Base-by-base conservation (phyloP, 225 moss, liverwort and hornwort genomes). In the Anthoceros angustus region DNA sequence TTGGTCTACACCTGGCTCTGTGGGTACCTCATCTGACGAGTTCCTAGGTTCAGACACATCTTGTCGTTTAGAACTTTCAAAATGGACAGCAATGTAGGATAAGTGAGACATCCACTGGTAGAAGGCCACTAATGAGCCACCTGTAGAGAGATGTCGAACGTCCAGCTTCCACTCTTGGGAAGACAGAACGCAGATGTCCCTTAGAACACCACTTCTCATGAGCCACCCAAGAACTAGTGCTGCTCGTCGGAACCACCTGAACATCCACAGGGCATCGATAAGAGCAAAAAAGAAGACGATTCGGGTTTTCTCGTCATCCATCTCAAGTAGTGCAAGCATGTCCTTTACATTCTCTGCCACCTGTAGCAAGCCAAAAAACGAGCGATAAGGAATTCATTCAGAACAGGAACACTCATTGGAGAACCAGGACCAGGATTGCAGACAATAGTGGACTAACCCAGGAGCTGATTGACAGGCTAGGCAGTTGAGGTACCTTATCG, bases 81-180 rank as follows among this genome's bases (percentile, higher is more conserved):
- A 62, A 40, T 72, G 68, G 48, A 78, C 78, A 23, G 86, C 91
- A 32, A 86, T 69, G 64, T 73, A 64, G 41, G 85, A 77, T 45
- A 98, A 78, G 68, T 87, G 83, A 62, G 85, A 85, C 46, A 98
- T 74, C 95, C 95, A 98, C 64, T 98, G 95, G 49, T 91, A 89
- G 40, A 98, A 77, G 70, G 87, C 86, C 26, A 87, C 91, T 15
- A 80, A 70, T n/a, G 91, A 85, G 74, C 86, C 85, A 74, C 95
- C 95, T 49, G 79, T 78, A 39, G 95, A 98, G 62, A 98, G 78
- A 42, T 85, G 83, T 66, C 95, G 86, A 50, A 98, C 73, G 70
- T 98, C 95, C 48, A 98, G 73, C 77, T 98, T 98, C 91, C 95
- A 98, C 72, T 98, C 95, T 23, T 68, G 68, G 62, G 80, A 65